Evolutionary conservation across 23 red algal species (phyloP), one percentile per base, ranked within the genome.

Genomic region (Gracilaria caudata): DNA sequence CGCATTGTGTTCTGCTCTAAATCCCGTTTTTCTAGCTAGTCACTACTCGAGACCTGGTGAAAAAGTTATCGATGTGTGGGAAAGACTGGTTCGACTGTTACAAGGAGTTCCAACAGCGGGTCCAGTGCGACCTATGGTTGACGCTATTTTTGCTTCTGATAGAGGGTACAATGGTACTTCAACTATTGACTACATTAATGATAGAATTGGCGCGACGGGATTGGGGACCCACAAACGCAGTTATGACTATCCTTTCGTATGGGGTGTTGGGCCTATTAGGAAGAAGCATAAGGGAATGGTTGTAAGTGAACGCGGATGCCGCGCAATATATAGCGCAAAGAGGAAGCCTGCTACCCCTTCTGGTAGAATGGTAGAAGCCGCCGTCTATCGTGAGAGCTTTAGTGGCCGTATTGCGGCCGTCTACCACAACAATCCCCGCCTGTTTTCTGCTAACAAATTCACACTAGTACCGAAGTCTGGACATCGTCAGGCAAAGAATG

Each of bases 111-210:
- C 81, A 16, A 84, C 61, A 34, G 19, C 60, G 1, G 61, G 81
- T 6, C 23, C 58, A 13, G 28, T 70, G 17, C 30, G 24, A 53
- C 81, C 81, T 19, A 84, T 84, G 60, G 17, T 26, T 0, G 81
- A 84, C 47, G 51, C 81, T 23, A 41, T 84, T 12, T 84, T 84
- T 72, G 81, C 63, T 4, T 41, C 81, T 3, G 63, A 84, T 32
- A 51, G 61, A 32, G 81, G 81, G 8, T 84, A 84, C 40, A 84
- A 73, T 19, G 37, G 1, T 3, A 84, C 53, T 13, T 19, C 25
- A 13, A 54, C 54, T 39, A 72, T 84, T 3, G 30, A 49, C 39
- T 54, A 49, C 60, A 66, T 65, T 7, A 70, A 40, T 20, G 80
- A 83, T 64, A 46, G 39, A 23, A 4, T 83, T 3, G 81, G 57